Conservation (phyloP, 2,329 filamentous ascomycete species). For the Cryphonectria naterciae region DNA sequence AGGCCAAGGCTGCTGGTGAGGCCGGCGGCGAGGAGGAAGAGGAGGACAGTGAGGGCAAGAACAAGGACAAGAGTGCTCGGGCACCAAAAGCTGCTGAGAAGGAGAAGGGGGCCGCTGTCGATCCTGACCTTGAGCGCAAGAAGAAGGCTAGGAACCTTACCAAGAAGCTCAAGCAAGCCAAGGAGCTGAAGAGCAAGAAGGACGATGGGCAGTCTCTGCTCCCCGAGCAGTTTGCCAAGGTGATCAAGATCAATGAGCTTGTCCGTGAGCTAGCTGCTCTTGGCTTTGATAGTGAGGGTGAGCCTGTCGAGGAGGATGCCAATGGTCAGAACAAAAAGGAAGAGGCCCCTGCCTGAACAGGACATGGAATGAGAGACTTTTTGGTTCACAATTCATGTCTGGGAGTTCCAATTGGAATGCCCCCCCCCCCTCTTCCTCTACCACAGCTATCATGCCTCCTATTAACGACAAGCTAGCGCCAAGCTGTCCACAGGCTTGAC, state of each 20-base stretch:
- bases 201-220: slow-evolving; percentile 81
- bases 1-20: slow-evolving; percentile 59
- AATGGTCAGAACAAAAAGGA: slow-evolving; percentile 24
- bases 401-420: not conserved
- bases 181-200: slow-evolving; percentile 88
- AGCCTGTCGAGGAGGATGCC: slow-evolving; percentile 57
- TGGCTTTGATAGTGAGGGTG: slow-evolving; percentile 81
- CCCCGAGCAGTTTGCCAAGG: slow-evolving; percentile 95
- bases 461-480: not conserved
- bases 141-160: slow-evolving; percentile 90
- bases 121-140: slow-evolving; percentile 78
- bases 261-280: slow-evolving; percentile 84
- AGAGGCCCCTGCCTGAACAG: slow-evolving; percentile 26
- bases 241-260: slow-evolving; percentile 95
- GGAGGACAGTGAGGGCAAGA: slow-evolving; percentile 46
- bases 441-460: not conserved
- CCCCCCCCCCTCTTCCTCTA: no score
- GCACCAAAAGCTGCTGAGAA: slow-evolving; percentile 4
- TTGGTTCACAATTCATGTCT: not conserved
- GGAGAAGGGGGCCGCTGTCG: slow-evolving; percentile 41
- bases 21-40: slow-evolving; percentile 60
- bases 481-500: not conserved
- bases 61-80: slow-evolving; percentile 32
- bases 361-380: not conserved
- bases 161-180: slow-evolving; percentile 94